A percentile compares a stretch with the other conserved stretches of the same genome.
Evolutionary conservation across 2,329 filamentous ascomycete genomes (phyloP).

Genomic region (Endocalyx cinctus): DNA sequence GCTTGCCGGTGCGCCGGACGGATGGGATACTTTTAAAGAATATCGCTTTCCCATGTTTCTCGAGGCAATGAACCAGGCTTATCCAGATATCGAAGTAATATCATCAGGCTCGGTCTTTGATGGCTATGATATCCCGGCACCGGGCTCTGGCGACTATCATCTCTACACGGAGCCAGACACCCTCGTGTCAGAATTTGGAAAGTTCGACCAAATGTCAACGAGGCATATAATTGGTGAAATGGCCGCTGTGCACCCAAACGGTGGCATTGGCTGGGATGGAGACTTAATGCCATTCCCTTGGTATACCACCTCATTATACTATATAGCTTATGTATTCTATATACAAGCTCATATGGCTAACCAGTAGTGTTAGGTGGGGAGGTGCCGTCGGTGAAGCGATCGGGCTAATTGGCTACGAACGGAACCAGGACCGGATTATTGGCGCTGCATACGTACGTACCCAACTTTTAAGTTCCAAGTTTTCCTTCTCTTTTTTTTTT

Average conservation of each 20-base stretch:
- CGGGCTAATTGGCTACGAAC: slow-evolving; percentile 60
- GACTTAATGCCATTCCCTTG: slow-evolving; percentile 44
- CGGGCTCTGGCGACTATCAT: slow-evolving; percentile 45
- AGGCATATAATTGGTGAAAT: slow-evolving; percentile 39
- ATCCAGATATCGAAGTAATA: slow-evolving; percentile 55
- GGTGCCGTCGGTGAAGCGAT: slow-evolving; percentile 61
- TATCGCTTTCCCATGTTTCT: slow-evolving; percentile 57
- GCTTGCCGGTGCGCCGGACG: slow-evolving; percentile 43
- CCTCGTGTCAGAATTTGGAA: slow-evolving; percentile 44
- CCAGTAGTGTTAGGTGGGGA: slow-evolving; percentile 50
- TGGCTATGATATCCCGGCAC: slow-evolving; percentile 35
- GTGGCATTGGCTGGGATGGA: slow-evolving; percentile 42
- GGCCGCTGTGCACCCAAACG: slow-evolving; percentile 47
- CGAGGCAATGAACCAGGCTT: slow-evolving; percentile 50
- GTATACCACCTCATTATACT: slow-evolving; percentile 13
- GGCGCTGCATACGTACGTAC: slow-evolving; percentile 42
- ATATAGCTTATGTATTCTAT: neutral
- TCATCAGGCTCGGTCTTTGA: slow-evolving; percentile 43
- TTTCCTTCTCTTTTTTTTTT: neutral
- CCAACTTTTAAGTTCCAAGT: neutral
- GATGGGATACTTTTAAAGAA: slow-evolving; percentile 45
- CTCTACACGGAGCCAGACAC: slow-evolving; percentile 47
- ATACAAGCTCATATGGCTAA: too few species aligned
- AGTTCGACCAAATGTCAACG: slow-evolving; percentile 44
- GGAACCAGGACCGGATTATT: slow-evolving; percentile 56